Evolutionary conservation across 176 grass and related monocot genomes (phyloP).

Genomic region (Ensete glaucum): DNA sequence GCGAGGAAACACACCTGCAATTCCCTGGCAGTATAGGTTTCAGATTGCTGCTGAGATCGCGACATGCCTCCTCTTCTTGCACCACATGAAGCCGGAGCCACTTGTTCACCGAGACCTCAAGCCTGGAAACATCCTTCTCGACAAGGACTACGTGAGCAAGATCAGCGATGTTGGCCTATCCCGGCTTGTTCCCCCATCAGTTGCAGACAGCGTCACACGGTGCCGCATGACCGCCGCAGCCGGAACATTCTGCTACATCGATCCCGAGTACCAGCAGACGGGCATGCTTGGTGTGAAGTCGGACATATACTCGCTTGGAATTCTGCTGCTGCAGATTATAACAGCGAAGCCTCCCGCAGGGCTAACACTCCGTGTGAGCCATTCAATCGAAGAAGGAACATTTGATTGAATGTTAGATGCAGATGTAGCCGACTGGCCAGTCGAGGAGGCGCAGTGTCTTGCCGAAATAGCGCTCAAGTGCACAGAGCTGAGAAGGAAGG

Average conservation of each 20-base stretch:
- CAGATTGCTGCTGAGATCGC: slow-evolving; percentile 62
- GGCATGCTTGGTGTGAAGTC: background rate
- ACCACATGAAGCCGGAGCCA: slow-evolving; percentile 69
- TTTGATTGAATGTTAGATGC: background rate
- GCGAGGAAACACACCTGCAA: slow-evolving; percentile 38
- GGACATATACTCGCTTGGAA: background rate
- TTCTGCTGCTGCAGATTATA: background rate
- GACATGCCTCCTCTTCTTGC: slow-evolving; percentile 62
- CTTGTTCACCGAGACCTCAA: slow-evolving; percentile 87
- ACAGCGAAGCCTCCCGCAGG: background rate
- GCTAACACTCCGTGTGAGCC: background rate
- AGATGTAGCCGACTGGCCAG: background rate
- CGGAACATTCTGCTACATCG: slow-evolving; percentile 22
- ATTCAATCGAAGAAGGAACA: background rate
- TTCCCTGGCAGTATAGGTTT: slow-evolving; percentile 69
- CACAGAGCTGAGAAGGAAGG: too few relatives aligned
- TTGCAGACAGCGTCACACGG: slow-evolving; percentile 31
- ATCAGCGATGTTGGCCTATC: slow-evolving; percentile 76
- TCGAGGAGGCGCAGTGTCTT: too few relatives aligned
- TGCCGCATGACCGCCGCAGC: slow-evolving; percentile 64
- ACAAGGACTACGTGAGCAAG: slow-evolving; percentile 39
- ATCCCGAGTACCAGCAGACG: background rate
- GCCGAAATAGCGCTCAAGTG: too few relatives aligned
- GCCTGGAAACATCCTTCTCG: slow-evolving; percentile 80
- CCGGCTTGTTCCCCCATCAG: slow-evolving; percentile 51